Evolutionary conservation across 805 yeast genomes (phyloP), one percentile per base, ranked within the genome.

Genomic region (Candida schatavii): DNA sequence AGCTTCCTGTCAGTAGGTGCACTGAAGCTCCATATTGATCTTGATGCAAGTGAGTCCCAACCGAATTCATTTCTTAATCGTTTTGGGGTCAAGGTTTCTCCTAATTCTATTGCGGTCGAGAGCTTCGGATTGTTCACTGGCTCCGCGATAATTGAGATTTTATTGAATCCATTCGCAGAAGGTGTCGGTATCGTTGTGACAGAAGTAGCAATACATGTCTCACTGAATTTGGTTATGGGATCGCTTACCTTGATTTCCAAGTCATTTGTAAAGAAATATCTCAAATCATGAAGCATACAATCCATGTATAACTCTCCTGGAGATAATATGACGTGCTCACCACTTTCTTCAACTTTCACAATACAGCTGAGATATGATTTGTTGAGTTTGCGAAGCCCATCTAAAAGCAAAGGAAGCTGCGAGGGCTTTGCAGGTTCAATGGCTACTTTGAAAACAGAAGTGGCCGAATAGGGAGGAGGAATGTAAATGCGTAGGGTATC

Each of bases 301-400:
- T 93, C 98, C 62, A 93, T 59, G 55, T 87, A 88, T 14, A 91
- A 52, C 55, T 93, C 98, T 5, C 99, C 99, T 7, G 88, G 78
- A 0, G 93, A 97, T 21, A 81, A 54, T 0, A 93, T 58, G 1
- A 81, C 80, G 56, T 85, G 88, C 52, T 89, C 97, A 2, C 97
- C 97, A 39, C 90, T 84, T 49, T 87, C 95, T 57, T 88, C 96
- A 1, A 85, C 88, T 47, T 75, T 79, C n/a, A 86, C 67, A 17
- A 73, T 73, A 28, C 81, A 70, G 3, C 89, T 83, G 7, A 84
- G 74, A 55, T 87, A 90, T 0, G 82, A 67, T 49, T 75, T 77
- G 51, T 75, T 75, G 22, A 86, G 64, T 42, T 71, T 76, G 44
- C 84, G 71, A 37, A 93, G 64, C 0, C 88, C 90, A n/a, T 78